phyloP scores from a whole-genome alignment of 352 stramenopile species.

The Phytophthora agathidicida region DNA sequence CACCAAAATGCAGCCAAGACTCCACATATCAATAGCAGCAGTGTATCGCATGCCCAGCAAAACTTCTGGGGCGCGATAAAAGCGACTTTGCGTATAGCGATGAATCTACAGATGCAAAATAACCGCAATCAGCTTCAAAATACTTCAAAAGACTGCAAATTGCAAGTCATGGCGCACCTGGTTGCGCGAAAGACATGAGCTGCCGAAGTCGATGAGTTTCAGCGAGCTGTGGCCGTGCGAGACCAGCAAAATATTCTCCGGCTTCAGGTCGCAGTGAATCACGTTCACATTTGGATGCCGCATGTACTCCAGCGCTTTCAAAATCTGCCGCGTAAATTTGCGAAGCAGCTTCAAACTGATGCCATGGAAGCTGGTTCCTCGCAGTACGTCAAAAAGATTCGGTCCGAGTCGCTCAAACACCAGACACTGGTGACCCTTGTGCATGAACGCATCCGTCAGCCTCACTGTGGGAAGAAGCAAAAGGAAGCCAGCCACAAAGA shows the following conservation, averaged over 20 bases:
- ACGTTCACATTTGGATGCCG: constrained; percentile 93
- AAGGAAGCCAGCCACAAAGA: constrained; percentile 5
- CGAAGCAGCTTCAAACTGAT: constrained; percentile 94
- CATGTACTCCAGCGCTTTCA: constrained; percentile 88
- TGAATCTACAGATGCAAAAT: constrained; percentile 81
- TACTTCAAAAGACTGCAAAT: background rate
- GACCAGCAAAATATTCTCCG: constrained; percentile 98
- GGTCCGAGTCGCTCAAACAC: constrained; percentile 96
- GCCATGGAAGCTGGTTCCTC: constrained; percentile 92
- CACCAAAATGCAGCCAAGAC: constrained; percentile 89
- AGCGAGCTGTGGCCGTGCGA: constrained; percentile 95
- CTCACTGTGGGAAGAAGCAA: constrained; percentile 66
- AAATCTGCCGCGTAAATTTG: constrained; percentile 97
- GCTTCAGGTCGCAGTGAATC: constrained; percentile 99
- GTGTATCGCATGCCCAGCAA: constrained; percentile 85
- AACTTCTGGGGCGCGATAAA: constrained; percentile 95
- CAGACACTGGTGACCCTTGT: constrained; percentile 97
- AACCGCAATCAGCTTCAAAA: background rate
- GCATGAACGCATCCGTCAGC: constrained; percentile 95
- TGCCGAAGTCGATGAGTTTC: constrained; percentile 99
- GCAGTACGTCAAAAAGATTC: constrained; percentile 98
- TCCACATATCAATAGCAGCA: constrained; percentile 90
- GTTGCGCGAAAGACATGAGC: constrained; percentile 94
- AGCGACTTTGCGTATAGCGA: constrained; percentile 98
- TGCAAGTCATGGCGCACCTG: constrained; percentile 41